Conservation (phyloP, 169 alveolate species). For the Eimeria maxima region DNA sequence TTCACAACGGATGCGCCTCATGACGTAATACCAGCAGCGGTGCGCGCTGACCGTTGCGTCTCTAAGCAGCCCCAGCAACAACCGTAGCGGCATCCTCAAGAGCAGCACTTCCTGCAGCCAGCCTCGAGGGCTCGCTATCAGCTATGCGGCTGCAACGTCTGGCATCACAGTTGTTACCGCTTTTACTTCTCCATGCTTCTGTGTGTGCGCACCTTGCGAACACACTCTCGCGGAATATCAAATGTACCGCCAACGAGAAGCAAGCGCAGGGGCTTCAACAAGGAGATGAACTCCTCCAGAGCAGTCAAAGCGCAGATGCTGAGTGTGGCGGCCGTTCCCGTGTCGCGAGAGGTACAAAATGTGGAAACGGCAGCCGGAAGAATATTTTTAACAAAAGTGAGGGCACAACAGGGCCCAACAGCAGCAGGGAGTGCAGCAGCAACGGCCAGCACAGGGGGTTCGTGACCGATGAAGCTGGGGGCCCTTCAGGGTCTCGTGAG, state of each 20-base stretch:
- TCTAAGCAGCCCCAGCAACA: constrained; percentile 15
- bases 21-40: neutral
- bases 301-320: neutral
- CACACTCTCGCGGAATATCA: constrained; percentile 7
- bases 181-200: neutral
- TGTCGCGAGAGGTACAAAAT: neutral
- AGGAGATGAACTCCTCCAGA: constrained; percentile 19
- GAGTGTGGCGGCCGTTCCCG: neutral
- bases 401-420: neutral
- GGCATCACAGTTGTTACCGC: neutral
- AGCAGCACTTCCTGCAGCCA: constrained; percentile 17
- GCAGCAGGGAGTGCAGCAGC: neutral
- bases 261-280: constrained; percentile 3
- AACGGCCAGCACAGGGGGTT: neutral
- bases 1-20: constrained; percentile 20
- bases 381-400: neutral
- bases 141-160: constrained; percentile 56
- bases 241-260: neutral
- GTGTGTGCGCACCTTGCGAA: neutral
- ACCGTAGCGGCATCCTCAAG: neutral
- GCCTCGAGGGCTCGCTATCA: constrained; percentile 22
- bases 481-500: constrained; percentile 6
- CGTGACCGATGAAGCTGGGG: neutral
- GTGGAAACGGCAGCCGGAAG: neutral
- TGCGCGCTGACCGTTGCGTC: constrained; percentile 33